Base-by-base conservation (phyloP, 257 asterid genomes). In the Ilex aquifolium region DNA sequence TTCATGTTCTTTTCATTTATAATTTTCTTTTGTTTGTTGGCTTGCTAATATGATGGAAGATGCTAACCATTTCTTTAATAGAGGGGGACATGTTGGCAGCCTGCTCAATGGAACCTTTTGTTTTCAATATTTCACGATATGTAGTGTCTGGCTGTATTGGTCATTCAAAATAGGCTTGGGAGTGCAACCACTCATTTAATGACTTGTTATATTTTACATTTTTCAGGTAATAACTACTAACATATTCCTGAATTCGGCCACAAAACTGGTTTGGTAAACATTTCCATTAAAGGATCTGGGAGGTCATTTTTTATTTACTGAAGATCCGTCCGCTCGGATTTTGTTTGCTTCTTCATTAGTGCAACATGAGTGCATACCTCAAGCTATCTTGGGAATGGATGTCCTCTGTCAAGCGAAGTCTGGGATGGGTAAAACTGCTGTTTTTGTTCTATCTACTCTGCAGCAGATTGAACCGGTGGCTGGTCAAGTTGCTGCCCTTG, bases 341-440 rank as follows among this genome's bases (percentile, higher is more conserved):
- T 53, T 53, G n/a, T 53, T 53, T 53, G 42, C n/a, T 49, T 49
- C 57, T 53, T 53, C 57, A 53, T 53, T 21, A 53, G 57, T 53
- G 57, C 57, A 53, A 53, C 57, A 53, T 17, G 57, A 53, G 30
- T 53, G n/a, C 15, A 53, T 21, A 53, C 57, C 52, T 10, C 52
- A 46, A 46, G 52, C 52, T 14, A 46, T 46, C n/a, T 46, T 46
- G 52, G 52, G 52, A 10, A 46, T 46, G 52, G 52, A 46, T 11
- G 52, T 46, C 52, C 6, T 46, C 13, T 46, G 52, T 14, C 52
- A 46, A 14, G 52, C 52, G 52, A 46, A 46, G n/a, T 46, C 52
- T 46, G 52, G 52, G 15, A 46, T 46, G 52, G 52, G 52, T 46
- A 46, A 46, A 46, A 46, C 52, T 46, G 52, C 52, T 46, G 52